These are phyloP conservation scores for Acacia confusa DNA, from an alignment of 306 rosid genomes.

Conservation along the genomic window DNA sequence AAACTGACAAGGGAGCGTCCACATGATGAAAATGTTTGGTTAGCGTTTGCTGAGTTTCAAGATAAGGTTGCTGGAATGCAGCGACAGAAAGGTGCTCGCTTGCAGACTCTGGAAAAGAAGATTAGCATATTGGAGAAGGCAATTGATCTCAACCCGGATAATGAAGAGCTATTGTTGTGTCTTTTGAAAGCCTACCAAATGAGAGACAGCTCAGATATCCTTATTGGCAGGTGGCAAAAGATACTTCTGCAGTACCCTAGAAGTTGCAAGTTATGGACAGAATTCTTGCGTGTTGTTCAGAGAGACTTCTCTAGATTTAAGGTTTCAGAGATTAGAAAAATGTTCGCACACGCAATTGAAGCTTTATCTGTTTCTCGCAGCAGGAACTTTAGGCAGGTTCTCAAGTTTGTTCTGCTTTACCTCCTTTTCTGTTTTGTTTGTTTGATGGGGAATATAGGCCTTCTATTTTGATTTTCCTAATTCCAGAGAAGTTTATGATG, in stretches of 20 bases:
- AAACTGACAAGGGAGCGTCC: constrained; percentile 84
- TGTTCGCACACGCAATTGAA: constrained; percentile 89
- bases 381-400: constrained; percentile 99
- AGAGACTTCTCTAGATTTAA: constrained; percentile 91
- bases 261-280: constrained; percentile 77
- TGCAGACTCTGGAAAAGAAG: constrained; percentile 91
- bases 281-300: constrained; percentile 78
- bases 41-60: constrained; percentile 85
- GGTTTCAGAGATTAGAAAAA: constrained; percentile 85
- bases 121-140: constrained; percentile 97
- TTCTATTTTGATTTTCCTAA: constrained; percentile 28
- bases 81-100: constrained; percentile 94
- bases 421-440: constrained; percentile 13
- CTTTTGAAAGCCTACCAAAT: constrained; percentile 81
- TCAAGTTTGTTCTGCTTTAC: constrained; percentile 42
- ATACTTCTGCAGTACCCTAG: constrained; percentile 76
- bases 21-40: constrained; percentile 78
- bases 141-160: constrained; percentile 77
- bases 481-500: constrained; percentile 3
- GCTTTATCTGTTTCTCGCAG: constrained; percentile 82
- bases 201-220: constrained; percentile 77
- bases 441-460: background rate
- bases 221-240: constrained; percentile 85
- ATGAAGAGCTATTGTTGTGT: constrained; percentile 72
- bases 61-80: constrained; percentile 82